These are phyloP conservation scores for Euphrasia arctica DNA, from an alignment of 305 asterid species.

Conservation along the genomic window DNA sequence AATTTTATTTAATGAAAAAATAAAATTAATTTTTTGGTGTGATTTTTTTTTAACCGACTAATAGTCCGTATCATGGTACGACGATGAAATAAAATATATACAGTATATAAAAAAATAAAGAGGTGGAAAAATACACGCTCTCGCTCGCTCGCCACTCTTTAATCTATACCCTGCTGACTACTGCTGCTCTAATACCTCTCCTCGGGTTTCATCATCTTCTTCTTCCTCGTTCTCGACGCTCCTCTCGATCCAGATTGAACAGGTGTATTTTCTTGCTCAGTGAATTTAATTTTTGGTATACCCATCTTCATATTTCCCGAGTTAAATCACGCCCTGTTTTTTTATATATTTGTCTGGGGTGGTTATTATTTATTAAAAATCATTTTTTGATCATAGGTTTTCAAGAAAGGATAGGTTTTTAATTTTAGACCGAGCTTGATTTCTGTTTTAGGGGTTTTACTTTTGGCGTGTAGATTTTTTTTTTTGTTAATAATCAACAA, in stretches of 20 bases:
- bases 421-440: background rate
- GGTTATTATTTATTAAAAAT: background rate
- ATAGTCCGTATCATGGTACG: no score
- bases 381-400: background rate
- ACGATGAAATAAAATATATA: no score
- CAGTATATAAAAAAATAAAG: no score
- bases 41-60: no score
- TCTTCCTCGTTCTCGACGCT: constrained; percentile 8
- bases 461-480: background rate
- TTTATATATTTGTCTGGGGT: background rate
- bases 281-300: constrained; percentile 18
- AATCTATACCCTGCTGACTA: background rate
- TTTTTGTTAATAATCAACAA: background rate
- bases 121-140: no score
- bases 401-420: constrained; percentile 21
- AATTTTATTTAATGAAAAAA: no score
- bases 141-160: background rate
- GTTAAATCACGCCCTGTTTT: background rate
- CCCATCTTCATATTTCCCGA: background rate
- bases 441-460: constrained; percentile 19
- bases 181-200: constrained; percentile 29
- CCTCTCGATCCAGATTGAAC: constrained; percentile 28
- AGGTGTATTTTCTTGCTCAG: constrained; percentile 16
- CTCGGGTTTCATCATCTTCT: background rate
- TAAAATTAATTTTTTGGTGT: no score